A percentile compares a stretch with the other conserved stretches of the same genome.
Conservation (phyloP, 2,329 filamentous ascomycete species). For the Botryotinia convoluta region DNA sequence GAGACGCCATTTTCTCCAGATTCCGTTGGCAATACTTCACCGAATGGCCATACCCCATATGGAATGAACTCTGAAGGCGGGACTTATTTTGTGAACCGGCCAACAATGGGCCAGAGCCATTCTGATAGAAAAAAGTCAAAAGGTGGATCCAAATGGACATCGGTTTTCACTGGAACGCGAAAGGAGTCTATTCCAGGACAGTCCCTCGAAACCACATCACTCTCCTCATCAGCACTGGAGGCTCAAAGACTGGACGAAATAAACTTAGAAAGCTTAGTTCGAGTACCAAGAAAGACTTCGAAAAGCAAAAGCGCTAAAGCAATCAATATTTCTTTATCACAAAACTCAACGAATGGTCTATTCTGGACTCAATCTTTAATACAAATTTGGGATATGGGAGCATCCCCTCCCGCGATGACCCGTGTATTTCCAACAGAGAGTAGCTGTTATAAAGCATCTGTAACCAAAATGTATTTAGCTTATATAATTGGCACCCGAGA, state of each 20-base stretch:
- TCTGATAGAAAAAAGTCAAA: conserved; percentile 19
- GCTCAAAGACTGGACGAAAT: conserved; percentile 42
- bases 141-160: conserved; percentile 38
- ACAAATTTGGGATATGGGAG: conserved; percentile 43
- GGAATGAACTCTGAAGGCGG: conserved; percentile 21
- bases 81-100: conserved; percentile 22
- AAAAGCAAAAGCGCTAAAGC: conserved; percentile 38
- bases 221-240: conserved; percentile 40
- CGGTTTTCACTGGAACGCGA: conserved; percentile 32
- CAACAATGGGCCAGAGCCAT: conserved; percentile 14
- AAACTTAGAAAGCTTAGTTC: conserved; percentile 38
- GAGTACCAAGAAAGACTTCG: conserved; percentile 31
- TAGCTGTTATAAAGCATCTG: conserved; percentile 42
- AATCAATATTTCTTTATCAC: conserved; percentile 41
- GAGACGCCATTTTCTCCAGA: conserved; percentile 26
- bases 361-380: conserved; percentile 43
- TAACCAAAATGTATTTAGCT: conserved; percentile 41
- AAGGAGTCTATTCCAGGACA: conserved; percentile 32
- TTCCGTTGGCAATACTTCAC: conserved; percentile 19
- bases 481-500: conserved; percentile 44
- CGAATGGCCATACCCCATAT: conserved; percentile 2
- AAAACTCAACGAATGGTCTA: conserved; percentile 42
- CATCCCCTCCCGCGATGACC: conserved; percentile 39
- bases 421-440: conserved; percentile 41
- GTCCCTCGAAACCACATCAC: conserved; percentile 40